Evolutionary conservation across 2,329 filamentous ascomycete species (phyloP).

Genomic region (Aspergillus quadrilineatus): DNA sequence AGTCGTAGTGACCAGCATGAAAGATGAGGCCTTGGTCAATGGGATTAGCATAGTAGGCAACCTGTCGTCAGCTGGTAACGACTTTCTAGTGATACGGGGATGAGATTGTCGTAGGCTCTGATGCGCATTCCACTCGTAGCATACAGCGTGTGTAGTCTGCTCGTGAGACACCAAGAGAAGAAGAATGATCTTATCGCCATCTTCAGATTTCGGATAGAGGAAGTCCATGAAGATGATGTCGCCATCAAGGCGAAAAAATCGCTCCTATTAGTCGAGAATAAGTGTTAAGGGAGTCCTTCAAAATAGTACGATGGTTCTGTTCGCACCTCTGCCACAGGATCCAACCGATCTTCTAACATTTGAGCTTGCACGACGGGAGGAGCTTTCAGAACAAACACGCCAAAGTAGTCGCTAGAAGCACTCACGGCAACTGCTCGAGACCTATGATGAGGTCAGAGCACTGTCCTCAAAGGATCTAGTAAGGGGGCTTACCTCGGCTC

Average conservation of each 20-base stretch:
- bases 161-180: slow-evolving; percentile 58
- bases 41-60: slow-evolving; percentile 72
- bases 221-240: slow-evolving; percentile 87
- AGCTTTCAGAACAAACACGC: slow-evolving; percentile 68
- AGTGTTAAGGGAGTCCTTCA: slow-evolving; percentile 16
- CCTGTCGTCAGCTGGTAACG: slow-evolving; percentile 41
- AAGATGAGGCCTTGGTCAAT: slow-evolving; percentile 67
- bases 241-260: slow-evolving; percentile 60
- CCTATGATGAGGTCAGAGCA: slow-evolving; percentile 26
- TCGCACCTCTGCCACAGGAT: slow-evolving; percentile 60
- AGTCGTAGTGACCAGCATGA: slow-evolving; percentile 64
- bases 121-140: slow-evolving; percentile 56
- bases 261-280: slow-evolving; percentile 36
- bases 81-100: slow-evolving; percentile 31
- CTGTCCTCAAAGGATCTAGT: neutral
- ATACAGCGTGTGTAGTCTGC: slow-evolving; percentile 48
- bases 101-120: slow-evolving; percentile 26
- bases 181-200: slow-evolving; percentile 72
- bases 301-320: neutral
- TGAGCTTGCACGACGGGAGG: slow-evolving; percentile 53
- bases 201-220: slow-evolving; percentile 66
- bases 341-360: slow-evolving; percentile 51
- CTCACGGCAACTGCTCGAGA: slow-evolving; percentile 65
- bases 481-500: slow-evolving; percentile 66
- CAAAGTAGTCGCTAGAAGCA: slow-evolving; percentile 67